A percentile compares a stretch with the other conserved stretches of the same genome.
Evolutionary conservation across 345 rosid species (phyloP).

Genomic region (Combretum micranthum): DNA sequence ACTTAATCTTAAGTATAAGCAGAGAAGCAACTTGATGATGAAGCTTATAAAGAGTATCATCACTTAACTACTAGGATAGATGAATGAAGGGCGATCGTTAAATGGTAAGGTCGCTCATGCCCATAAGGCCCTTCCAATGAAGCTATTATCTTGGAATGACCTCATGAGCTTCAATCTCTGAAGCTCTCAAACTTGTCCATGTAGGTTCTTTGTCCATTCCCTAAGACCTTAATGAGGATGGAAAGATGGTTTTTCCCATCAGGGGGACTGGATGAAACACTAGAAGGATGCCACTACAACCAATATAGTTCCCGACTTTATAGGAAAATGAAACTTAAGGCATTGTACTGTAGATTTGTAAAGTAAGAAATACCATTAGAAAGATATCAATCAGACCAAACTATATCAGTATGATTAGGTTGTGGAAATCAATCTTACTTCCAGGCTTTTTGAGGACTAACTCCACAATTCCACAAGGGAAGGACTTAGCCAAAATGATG

Average conservation of each 20-base stretch:
- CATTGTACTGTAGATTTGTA: constrained; percentile 66
- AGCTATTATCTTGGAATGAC: constrained; percentile 42
- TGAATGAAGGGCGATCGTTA: constrained; percentile 29
- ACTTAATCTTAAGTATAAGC: too few relatives aligned
- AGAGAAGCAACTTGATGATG: too few relatives aligned
- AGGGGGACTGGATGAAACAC: constrained; percentile 87
- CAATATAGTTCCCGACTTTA: constrained; percentile 78
- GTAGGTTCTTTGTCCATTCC: constrained; percentile 71
- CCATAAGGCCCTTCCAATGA: constrained; percentile 92
- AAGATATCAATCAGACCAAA: not conserved
- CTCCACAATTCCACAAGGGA: constrained; percentile 79
- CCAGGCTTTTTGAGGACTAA: constrained; percentile 63
- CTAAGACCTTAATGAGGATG: constrained; percentile 74
- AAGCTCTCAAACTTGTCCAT: constrained; percentile 30
- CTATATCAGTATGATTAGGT: not conserved
- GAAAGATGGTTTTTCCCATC: constrained; percentile 62
- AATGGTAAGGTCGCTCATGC: constrained; percentile 71
- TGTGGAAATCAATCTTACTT: constrained; percentile 32
- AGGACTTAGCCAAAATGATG: constrained; percentile 60
- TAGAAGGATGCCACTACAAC: constrained; percentile 98
- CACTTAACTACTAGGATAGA: not conserved
- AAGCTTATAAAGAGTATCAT: too few relatives aligned
- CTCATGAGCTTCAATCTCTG: constrained; percentile 21
- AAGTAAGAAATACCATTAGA: not conserved
- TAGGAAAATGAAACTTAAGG: constrained; percentile 79